A percentile compares a stretch with the other conserved stretches of the same genome.
Conservation (phyloP, 768 basidiomycete genomes). For the Boletus edulis region DNA sequence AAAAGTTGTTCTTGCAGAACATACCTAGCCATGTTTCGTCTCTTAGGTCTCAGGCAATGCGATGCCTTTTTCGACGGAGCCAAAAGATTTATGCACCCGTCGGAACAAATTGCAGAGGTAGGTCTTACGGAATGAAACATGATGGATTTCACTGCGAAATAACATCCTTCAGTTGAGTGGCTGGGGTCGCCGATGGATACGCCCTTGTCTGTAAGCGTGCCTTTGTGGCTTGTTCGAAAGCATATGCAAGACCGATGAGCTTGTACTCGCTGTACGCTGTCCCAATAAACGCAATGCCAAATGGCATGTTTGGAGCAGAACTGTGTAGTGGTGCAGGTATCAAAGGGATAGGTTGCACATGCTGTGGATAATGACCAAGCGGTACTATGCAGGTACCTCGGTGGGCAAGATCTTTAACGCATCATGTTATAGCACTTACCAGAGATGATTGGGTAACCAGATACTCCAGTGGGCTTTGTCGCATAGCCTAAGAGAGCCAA, state of each 20-base stretch:
- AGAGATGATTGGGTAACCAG: conserved; percentile 66
- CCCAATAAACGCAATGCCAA: conserved; percentile 61
- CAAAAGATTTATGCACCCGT: not conserved
- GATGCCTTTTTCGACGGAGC: conserved; percentile 1
- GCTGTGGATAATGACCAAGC: conserved; percentile 54
- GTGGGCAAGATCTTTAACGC: not conserved
- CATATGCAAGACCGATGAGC: conserved; percentile 57
- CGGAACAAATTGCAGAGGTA: conserved; percentile 2
- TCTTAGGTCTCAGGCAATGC: conserved; percentile 8
- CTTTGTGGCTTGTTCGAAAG: conserved; percentile 65
- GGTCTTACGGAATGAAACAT: not conserved
- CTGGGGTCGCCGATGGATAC: conserved; percentile 51
- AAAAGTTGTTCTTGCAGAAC: conserved; percentile 80
- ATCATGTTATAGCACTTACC: conserved; percentile 35
- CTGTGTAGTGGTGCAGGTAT: conserved; percentile 41
- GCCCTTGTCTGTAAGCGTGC: conserved; percentile 48
- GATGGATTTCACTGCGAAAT: conserved; percentile 12
- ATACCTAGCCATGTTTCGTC: conserved; percentile 37
- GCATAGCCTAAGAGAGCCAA: conserved; percentile 22
- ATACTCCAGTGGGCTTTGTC: conserved; percentile 44
- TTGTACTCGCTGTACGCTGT: conserved; percentile 60
- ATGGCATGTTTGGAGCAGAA: conserved; percentile 48
- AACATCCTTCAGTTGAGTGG: conserved; percentile 45
- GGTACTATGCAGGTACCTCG: conserved; percentile 39
- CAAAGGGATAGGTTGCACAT: conserved; percentile 37